Base-by-base conservation (phyloP, 176 grass and related monocot species). In the Themeda triandra region DNA sequence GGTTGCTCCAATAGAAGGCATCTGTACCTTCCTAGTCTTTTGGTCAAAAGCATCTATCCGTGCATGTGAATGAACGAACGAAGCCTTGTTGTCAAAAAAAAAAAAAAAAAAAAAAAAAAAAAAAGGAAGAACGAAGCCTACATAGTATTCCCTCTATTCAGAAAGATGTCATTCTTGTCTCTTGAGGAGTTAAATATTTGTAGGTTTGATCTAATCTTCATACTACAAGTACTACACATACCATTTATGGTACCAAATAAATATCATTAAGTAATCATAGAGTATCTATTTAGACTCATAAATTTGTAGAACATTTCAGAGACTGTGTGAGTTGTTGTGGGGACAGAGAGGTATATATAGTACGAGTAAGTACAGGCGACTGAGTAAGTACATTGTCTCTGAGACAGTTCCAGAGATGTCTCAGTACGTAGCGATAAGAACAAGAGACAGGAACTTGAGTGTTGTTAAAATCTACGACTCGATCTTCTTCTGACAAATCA, bases 21-120 rank as follows among this genome's bases (percentile, higher is more conserved):
- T 84, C 62, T 56, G 13, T 45, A 30, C 29, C 62, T 13, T 48
- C 42, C 32, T 76, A 3, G 42, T 76, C 42, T 30, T 66, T 14
- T 56, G 44, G 31, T 67, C 71, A n/a, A 53, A 66, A 84, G 82
- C 30, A 75, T 41, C 39, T 41, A 41, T 83, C 81, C 13, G 15
- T 17, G 46, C 28, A 41, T 15, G 13, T 29, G 39, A 27, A 8
- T 69, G n/a, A 69, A 39, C 13, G 12, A n/a, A n/a, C n/a, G n/a
- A n/a, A n/a, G n/a, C n/a, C n/a, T n/a, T n/a, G n/a, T n/a, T n/a
- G n/a, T n/a, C n/a, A n/a, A n/a, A n/a, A n/a, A n/a, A n/a, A n/a
- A n/a, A n/a, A n/a, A n/a, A n/a, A n/a, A n/a, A n/a, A n/a, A n/a
- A n/a, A n/a, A n/a, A n/a, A n/a, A n/a, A n/a, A n/a, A n/a, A n/a